Percentiles rank a stretch among this genome's conserved stretches.
These are phyloP conservation scores for Boletus barrowsii DNA, from an alignment of 768 basidiomycete genomes.

Conservation along the genomic window DNA sequence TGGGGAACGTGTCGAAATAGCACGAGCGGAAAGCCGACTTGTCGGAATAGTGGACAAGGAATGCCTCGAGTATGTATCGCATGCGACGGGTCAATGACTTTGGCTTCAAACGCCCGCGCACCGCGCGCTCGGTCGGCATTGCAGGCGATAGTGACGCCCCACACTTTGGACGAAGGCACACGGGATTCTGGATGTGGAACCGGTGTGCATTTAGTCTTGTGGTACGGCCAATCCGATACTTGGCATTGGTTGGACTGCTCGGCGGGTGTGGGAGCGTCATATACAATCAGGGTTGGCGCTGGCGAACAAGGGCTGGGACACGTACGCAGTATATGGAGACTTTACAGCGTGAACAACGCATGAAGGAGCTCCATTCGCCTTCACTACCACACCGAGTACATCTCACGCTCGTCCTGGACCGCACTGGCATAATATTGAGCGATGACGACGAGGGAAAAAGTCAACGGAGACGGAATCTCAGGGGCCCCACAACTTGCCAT, in stretches of 20 bases:
- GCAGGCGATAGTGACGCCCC: conserved; percentile 22
- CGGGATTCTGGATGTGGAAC: neutral
- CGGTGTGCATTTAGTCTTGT: conserved; percentile 14
- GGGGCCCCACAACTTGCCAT: neutral
- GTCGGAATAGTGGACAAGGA: conserved; percentile 23
- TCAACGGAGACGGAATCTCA: neutral
- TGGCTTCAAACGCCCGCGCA: conserved; percentile 20
- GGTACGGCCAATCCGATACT: conserved; percentile 22
- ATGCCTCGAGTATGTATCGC: conserved; percentile 25
- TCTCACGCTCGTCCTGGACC: neutral
- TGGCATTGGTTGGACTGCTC: conserved; percentile 25
- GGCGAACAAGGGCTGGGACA: neutral
- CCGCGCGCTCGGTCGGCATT: conserved; percentile 25
- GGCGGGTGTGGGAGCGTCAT: no score
- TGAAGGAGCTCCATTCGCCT: conserved; percentile 14
- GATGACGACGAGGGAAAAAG: no score
- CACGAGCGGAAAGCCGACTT: conserved; percentile 30
- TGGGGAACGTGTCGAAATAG: conserved; percentile 25
- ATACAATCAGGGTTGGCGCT: no score
- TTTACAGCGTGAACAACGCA: conserved; percentile 30
- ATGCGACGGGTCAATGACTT: conserved; percentile 21
- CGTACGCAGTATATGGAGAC: conserved; percentile 23
- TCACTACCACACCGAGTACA: conserved; percentile 14
- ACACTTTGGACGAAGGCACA: neutral
- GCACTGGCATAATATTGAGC: neutral